phyloP scores from a whole-genome alignment of 495 filamentous ascomycete species.

The Talaromyces stipitatus region DNA sequence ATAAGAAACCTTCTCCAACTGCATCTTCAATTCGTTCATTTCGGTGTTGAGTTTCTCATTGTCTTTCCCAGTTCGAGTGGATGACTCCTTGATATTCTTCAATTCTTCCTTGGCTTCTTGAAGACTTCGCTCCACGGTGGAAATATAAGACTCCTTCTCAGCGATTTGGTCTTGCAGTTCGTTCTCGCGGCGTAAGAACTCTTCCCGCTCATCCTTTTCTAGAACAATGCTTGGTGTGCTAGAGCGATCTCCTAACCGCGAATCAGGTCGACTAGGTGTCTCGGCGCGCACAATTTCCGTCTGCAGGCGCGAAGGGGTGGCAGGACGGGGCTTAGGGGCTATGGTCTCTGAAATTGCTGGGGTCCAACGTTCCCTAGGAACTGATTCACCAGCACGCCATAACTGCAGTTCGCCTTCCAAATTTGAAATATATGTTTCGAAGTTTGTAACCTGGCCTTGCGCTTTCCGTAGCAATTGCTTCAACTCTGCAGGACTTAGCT shows the following conservation, averaged over 20 bases:
- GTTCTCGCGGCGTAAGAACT: conserved; percentile 92
- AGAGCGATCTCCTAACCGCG: conserved; percentile 77
- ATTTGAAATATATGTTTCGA: conserved; percentile 75
- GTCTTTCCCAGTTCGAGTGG: conserved; percentile 69
- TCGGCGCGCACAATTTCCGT: conserved; percentile 45
- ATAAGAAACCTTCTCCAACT: conserved; percentile 87
- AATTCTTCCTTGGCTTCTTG: conserved; percentile 80
- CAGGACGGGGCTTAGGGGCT: conserved; percentile 55
- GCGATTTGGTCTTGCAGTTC: conserved; percentile 94
- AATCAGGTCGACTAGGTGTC: conserved; percentile 66
- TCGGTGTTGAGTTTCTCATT: conserved; percentile 80
- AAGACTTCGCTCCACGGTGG: conserved; percentile 66
- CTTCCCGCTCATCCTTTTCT: conserved; percentile 94
- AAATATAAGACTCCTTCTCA: conserved; percentile 80
- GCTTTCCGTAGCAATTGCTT: conserved; percentile 87
- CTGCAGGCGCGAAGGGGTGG: conserved; percentile 74
- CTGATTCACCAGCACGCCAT: conserved; percentile 82
- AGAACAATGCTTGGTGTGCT: conserved; percentile 79
- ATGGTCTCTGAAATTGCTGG: conserved; percentile 49
- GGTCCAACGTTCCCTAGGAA: conserved; percentile 81
- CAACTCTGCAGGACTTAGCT: conserved; percentile 89
- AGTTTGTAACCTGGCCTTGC: conserved; percentile 80
- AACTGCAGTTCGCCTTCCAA: conserved; percentile 76
- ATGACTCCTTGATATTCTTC: conserved; percentile 69
- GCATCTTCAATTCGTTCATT: conserved; percentile 88